These are phyloP conservation scores for Conticribra weissflogii DNA, from an alignment of 108 stramenopile genomes.

Conservation along the genomic window DNA sequence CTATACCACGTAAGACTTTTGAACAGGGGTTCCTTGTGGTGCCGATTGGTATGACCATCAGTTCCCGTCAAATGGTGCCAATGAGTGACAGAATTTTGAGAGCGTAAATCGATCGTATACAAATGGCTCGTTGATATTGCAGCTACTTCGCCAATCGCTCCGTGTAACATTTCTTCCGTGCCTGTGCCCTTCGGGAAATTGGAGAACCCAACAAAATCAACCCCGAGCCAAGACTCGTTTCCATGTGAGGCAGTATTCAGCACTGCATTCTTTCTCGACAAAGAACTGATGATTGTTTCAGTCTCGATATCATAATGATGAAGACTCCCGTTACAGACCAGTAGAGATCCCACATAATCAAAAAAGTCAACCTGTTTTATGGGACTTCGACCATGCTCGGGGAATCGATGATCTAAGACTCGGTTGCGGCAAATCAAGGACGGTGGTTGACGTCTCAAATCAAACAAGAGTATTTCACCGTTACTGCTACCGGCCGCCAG, in stretches of 20 bases:
- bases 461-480: slow-evolving; percentile 39
- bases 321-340: slow-evolving; percentile 30
- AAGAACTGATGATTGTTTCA: slow-evolving; percentile 8
- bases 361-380: slow-evolving; percentile 27
- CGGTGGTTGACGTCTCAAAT: slow-evolving; percentile 37
- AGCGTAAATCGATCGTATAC: slow-evolving; percentile 34
- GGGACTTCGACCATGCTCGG: not conserved
- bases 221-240: not conserved
- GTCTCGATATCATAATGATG: slow-evolving; percentile 26
- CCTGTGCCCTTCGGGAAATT: slow-evolving; percentile 8
- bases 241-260: not conserved
- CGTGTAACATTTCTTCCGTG: slow-evolving; percentile 14
- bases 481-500: slow-evolving; percentile 17
- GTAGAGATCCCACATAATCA: not conserved
- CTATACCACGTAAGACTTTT: slow-evolving; percentile 26
- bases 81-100: slow-evolving; percentile 7
- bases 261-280: slow-evolving; percentile 12
- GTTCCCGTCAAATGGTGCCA: too few relatives aligned
- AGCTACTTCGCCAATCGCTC: slow-evolving; percentile 12
- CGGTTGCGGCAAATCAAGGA: not conserved
- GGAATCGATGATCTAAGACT: not conserved
- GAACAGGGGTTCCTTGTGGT: slow-evolving; percentile 14
- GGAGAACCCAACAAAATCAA: slow-evolving; percentile 11
- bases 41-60: not conserved
- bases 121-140: slow-evolving; percentile 34